Evolutionary conservation across 2,329 filamentous ascomycete genomes (phyloP), one percentile per base, ranked within the genome.

Genomic region (Aspergillus pseudoglaucus): DNA sequence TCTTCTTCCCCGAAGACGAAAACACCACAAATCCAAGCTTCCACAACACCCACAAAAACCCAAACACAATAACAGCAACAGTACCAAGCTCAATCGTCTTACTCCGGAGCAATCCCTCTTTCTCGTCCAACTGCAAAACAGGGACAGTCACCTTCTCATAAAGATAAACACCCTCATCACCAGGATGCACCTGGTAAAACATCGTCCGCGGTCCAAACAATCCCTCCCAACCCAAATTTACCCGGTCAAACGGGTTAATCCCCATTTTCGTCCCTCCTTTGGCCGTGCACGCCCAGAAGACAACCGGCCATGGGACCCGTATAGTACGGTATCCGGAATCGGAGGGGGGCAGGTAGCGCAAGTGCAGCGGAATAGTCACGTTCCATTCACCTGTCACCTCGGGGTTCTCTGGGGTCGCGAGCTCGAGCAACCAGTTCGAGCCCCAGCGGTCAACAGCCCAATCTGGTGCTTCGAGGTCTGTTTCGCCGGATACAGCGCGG

Each of bases 241-340:
- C 73, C 5, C 88, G 76, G 65, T 96, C 90, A 66, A 97, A 97
- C 0, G 91, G 91, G 60, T 87, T 95, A 4, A 77, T 79, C 0
- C 79, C 68, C 68, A 91, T 87, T 59, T 87, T 85, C 1, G 76
- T 77, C 1, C 79, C 66, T 30, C 70, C 68, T 33, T 73, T 67
- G 0, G 84, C 80, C 6, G 79, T 75, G 62, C 91, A 97, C 0
- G 90, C 89, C 90, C 90, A 96, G 73, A 96, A 96, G 0, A 96
- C 79, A 0, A 81, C 79, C 0, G 91, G 91, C 72, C 86, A 90
- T 0, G 91, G 87, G 0, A 93, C 66, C n/a, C 81, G 71, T 1
- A 83, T 67, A 4, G 74, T 56, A 2, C 70, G 65, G 53, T 80
- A 74, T 2, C 83, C 83, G 2, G 75, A 75, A 39, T 67, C 65